Percentiles rank a stretch among this genome's conserved stretches.
These are phyloP conservation scores for Dendrocalamus latiflorus DNA, from an alignment of 202 grass and related monocot species.

Conservation along the genomic window DNA sequence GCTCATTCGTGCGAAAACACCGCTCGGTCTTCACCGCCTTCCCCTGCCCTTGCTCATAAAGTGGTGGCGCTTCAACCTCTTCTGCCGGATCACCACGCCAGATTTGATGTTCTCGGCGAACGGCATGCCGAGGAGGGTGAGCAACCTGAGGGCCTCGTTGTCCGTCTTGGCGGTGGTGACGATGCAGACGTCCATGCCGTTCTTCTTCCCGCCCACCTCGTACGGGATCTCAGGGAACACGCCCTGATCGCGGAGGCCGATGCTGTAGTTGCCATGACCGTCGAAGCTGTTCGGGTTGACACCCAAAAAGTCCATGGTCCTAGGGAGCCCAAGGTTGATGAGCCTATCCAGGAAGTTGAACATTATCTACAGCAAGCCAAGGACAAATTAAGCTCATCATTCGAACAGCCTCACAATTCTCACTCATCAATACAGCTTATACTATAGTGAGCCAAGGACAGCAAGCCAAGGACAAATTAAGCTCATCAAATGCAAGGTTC, in stretches of 20 bases:
- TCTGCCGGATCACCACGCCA: slow-evolving; percentile 42
- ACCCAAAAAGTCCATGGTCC: slow-evolving; percentile 81
- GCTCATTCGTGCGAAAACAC: not conserved
- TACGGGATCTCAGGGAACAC: slow-evolving; percentile 84
- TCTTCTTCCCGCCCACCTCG: slow-evolving; percentile 79
- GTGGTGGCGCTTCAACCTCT: slow-evolving; percentile 69
- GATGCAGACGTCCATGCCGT: slow-evolving; percentile 78
- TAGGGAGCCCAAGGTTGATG: slow-evolving; percentile 83
- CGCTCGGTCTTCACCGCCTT: slow-evolving; percentile 15
- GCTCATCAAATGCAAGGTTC: not conserved
- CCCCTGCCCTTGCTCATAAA: slow-evolving; percentile 57
- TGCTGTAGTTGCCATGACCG: slow-evolving; percentile 63
- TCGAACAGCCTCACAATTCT: not conserved
- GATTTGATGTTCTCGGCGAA: slow-evolving; percentile 54
- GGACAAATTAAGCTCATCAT: not conserved
- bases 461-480: too few relatives aligned
- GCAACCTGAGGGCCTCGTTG: slow-evolving; percentile 55
- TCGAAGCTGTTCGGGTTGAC: slow-evolving; percentile 88
- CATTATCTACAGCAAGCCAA: slow-evolving; percentile 55
- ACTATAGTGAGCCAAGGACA: too few relatives aligned
- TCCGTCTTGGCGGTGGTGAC: slow-evolving; percentile 69
- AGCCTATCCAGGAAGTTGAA: slow-evolving; percentile 89
- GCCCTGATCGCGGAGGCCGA: slow-evolving; percentile 69
- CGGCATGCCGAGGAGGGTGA: slow-evolving; percentile 78
- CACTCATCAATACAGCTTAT: not conserved